phyloP scores from a whole-genome alignment of 768 basidiomycete genomes.

The Pholiota conissans region DNA sequence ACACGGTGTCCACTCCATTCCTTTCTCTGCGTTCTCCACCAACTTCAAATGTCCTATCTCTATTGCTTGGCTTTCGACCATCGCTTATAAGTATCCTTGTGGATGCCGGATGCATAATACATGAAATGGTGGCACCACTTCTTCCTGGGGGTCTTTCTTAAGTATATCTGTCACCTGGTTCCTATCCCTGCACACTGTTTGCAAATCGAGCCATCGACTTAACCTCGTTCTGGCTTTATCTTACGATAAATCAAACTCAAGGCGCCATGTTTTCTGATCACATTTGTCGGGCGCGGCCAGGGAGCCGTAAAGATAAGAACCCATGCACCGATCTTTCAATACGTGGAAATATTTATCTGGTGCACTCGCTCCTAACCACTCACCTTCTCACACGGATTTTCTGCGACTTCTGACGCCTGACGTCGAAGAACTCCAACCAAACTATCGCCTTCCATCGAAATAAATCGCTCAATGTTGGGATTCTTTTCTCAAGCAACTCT shows the following conservation, averaged over 20 bases:
- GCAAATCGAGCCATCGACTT: neutral
- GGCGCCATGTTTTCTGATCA: neutral
- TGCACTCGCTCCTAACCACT: neutral
- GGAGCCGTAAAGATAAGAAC: slow-evolving; percentile 3
- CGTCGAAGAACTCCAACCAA: neutral
- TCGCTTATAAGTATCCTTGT: neutral
- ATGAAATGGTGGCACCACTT: neutral
- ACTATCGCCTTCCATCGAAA: slow-evolving; percentile 1
- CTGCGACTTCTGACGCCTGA: slow-evolving; percentile 10
- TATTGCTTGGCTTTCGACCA: neutral
- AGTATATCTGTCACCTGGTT: neutral
- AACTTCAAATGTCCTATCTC: neutral
- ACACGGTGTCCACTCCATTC: slow-evolving; percentile 1
- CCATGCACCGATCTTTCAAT: slow-evolving; percentile 1
- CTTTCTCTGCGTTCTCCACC: neutral
- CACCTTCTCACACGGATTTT: slow-evolving; percentile 14
- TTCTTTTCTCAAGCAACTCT: slow-evolving; percentile 21
- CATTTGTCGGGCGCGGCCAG: neutral
- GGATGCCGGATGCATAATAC: neutral
- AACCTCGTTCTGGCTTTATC: neutral
- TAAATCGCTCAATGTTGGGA: slow-evolving; percentile 9
- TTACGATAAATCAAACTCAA: neutral
- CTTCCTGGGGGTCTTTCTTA: neutral
- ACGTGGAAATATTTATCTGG: slow-evolving; percentile 5
- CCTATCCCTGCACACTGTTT: neutral